Evolutionary conservation across 371 early-diverging fungal species (phyloP).

Genomic region (Mortierella sp.): DNA sequence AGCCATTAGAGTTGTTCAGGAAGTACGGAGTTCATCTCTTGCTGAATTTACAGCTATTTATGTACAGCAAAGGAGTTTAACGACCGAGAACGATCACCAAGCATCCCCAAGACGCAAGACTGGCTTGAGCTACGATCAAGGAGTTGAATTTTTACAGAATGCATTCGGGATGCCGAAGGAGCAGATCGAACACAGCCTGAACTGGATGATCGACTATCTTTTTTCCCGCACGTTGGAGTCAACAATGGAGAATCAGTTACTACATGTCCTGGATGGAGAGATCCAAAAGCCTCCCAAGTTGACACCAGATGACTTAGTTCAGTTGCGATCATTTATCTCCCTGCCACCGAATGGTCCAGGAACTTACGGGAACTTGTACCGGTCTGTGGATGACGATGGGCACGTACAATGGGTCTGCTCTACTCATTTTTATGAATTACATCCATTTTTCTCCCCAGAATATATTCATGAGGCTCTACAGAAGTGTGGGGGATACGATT

Average conservation of each 20-base stretch:
- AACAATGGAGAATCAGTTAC: not conserved
- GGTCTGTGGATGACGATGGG: constrained; percentile 9
- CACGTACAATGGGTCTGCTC: constrained; percentile 32
- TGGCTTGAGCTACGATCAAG: constrained; percentile 1
- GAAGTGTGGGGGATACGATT: too few species aligned
- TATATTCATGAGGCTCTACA: not conserved
- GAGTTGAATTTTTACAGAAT: constrained; percentile 1
- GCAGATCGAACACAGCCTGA: constrained; percentile 2
- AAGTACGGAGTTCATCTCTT: constrained; percentile 26
- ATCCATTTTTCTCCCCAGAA: constrained; percentile 10
- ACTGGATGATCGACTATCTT: constrained; percentile 4
- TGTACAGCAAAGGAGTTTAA: constrained; percentile 6
- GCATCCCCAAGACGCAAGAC: not conserved
- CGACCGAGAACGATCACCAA: not conserved
- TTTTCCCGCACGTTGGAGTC: constrained; percentile 1
- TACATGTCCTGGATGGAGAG: not conserved
- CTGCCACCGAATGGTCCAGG: not conserved
- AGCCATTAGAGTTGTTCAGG: constrained; percentile 30
- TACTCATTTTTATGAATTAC: constrained; percentile 6
- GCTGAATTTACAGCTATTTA: constrained; percentile 25
- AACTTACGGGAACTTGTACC: constrained; percentile 15
- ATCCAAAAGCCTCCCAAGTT: not conserved
- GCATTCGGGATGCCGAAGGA: not conserved
- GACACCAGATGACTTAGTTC: constrained; percentile 8
- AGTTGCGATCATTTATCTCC: constrained; percentile 1